phyloP scores from a whole-genome alignment of 371 early-diverging fungal genomes.

The Encephalitozoon cuniculi region DNA sequence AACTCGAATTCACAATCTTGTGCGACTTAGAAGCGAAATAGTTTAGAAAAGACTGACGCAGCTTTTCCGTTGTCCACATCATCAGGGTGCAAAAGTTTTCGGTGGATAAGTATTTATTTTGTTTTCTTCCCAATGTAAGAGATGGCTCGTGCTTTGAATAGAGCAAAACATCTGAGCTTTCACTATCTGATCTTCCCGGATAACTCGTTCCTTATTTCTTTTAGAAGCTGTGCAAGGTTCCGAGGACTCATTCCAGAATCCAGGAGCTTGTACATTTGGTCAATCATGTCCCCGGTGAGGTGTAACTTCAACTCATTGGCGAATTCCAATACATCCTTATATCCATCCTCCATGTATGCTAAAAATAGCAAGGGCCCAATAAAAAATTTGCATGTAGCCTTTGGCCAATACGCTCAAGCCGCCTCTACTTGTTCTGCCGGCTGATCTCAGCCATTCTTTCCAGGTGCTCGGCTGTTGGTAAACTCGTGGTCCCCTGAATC shows the following conservation, averaged over 20 bases:
- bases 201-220: conserved; percentile 11
- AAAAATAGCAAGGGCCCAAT: not conserved
- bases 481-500: not conserved
- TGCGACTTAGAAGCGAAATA: conserved; percentile 76
- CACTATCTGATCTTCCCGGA: not conserved
- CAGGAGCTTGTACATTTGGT: conserved; percentile 21
- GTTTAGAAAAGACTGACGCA: conserved; percentile 70
- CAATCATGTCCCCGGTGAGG: conserved; percentile 21
- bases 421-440: conserved; percentile 36
- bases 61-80: conserved; percentile 31
- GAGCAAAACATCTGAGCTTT: not conserved
- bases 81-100: conserved; percentile 14
- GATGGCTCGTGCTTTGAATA: not conserved
- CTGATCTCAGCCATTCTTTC: conserved; percentile 47
- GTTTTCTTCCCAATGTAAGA: not conserved
- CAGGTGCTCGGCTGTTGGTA: conserved; percentile 37
- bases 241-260: conserved; percentile 26
- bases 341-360: not conserved
- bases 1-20: conserved; percentile 72
- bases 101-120: not conserved
- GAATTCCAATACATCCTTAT: conserved; percentile 1
- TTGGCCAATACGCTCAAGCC: not conserved
- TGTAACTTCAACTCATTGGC: conserved; percentile 7
- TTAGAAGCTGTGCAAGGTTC: not conserved
- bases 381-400: not conserved